Percentiles rank a stretch among this genome's conserved stretches.
Conservation (phyloP, 2,329 filamentous ascomycete species). For the Penicillium sp. region DNA sequence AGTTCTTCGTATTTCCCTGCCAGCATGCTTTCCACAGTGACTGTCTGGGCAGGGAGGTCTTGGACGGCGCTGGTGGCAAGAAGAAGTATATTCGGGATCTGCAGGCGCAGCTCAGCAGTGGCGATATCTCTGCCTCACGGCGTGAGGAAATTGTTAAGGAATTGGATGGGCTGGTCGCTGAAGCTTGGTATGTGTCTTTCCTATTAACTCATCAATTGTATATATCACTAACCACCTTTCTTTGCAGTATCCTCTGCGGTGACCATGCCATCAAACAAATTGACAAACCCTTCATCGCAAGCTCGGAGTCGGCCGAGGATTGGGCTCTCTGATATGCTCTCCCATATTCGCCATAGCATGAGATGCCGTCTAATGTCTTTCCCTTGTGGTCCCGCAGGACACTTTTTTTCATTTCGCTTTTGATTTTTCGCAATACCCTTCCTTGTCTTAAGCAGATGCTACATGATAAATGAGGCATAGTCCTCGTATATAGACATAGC, state of each 20-base stretch:
- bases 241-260: conserved; percentile 77
- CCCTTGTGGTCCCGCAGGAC: not conserved
- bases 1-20: conserved; percentile 98
- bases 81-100: conserved; percentile 79
- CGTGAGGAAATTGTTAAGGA: conserved; percentile 83
- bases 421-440: conserved; percentile 12
- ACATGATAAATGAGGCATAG: not conserved
- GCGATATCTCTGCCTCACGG: conserved; percentile 65
- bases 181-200: conserved; percentile 67
- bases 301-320: conserved; percentile 70
- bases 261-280: conserved; percentile 93
- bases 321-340: conserved; percentile 64
- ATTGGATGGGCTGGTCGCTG: conserved; percentile 86
- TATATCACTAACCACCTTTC: conserved; percentile 21
- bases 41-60: conserved; percentile 80
- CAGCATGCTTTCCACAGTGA: conserved; percentile 98
- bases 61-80: conserved; percentile 76
- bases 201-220: not conserved
- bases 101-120: conserved; percentile 78
- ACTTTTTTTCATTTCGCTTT: not conserved
- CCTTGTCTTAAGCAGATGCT: conserved; percentile 2
- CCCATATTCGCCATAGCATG: not conserved
- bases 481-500: conserved; percentile 5
- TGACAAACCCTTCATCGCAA: conserved; percentile 83
- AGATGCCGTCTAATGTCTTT: not conserved